Percentiles rank a stretch among this genome's conserved stretches.
These are phyloP conservation scores for Pseudogymnoascus destructans DNA, from an alignment of 2,329 filamentous ascomycete species.

Conservation along the genomic window DNA sequence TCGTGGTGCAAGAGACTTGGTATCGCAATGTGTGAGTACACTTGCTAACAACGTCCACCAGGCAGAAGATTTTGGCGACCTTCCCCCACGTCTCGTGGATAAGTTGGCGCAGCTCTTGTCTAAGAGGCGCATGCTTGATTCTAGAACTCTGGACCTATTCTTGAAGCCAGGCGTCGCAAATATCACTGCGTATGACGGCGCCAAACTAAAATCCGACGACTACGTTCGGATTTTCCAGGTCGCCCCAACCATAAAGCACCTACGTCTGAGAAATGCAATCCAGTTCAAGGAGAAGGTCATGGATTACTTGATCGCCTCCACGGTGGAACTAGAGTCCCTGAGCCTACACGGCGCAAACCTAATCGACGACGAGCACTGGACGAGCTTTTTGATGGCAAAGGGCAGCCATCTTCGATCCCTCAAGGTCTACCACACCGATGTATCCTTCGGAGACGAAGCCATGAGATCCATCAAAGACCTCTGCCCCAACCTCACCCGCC, in stretches of 20 bases:
- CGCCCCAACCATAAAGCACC: conserved; percentile 51
- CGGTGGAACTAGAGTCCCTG: conserved; percentile 55
- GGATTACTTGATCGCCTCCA: conserved; percentile 64
- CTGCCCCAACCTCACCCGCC: conserved; percentile 55
- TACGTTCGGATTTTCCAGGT: conserved; percentile 69
- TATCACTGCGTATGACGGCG: conserved; percentile 44
- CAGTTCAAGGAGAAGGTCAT: conserved; percentile 81
- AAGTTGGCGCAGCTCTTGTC: conserved; percentile 46
- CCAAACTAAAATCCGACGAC: conserved; percentile 59
- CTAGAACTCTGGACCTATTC: conserved; percentile 44
- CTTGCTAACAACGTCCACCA: conserved; percentile 49
- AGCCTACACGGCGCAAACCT: conserved; percentile 79
- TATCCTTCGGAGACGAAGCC: conserved; percentile 61
- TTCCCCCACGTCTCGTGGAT: conserved; percentile 43
- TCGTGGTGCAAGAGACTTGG: conserved; percentile 53
- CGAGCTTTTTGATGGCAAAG: conserved; percentile 50
- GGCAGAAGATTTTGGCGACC: conserved; percentile 47
- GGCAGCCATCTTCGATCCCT: conserved; percentile 53
- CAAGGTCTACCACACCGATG: conserved; percentile 75
- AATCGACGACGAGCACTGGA: conserved; percentile 64
- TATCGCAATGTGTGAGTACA: conserved; percentile 49
- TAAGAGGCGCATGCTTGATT: conserved; percentile 43
- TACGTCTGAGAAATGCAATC: conserved; percentile 74
- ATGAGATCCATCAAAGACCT: conserved; percentile 46
- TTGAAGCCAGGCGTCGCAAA: conserved; percentile 37